Base-by-base conservation (phyloP, 768 basidiomycete genomes). In the Daedaleopsis sinensis region DNA sequence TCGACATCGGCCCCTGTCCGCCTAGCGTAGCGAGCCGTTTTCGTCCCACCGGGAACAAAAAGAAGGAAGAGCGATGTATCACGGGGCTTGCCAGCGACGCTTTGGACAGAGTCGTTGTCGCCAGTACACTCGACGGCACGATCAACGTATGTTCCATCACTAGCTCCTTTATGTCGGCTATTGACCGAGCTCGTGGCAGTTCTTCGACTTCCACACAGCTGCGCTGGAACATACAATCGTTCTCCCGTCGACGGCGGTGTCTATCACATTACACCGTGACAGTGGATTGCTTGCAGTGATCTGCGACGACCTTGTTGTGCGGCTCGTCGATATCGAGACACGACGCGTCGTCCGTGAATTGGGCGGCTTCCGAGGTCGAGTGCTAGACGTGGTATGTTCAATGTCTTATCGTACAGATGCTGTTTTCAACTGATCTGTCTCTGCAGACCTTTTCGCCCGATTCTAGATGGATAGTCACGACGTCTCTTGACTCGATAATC, bases 151-250 rank as follows among this genome's bases (percentile, higher is more conserved):
- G 90, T 80, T 36, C 55, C 13, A 35, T 47, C 7, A 13, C 24
- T 47, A n/a, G n/a, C 21, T 24, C 47, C 23, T 2, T 38, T 39
- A n/a, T 19, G 0, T 19, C 21, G 18, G 7, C 32, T 16, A 19
- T 27, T 43, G 24, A 55, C 42, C 5, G 7, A 32, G 42, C 49
- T 47, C 6, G 15, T 19, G 23, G 5, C 67, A 99, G 96, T 98
- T 98, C 78, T 99, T 98, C 68, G 91, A 98, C 72, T 98, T 99
- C 74, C 93, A 96, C 68, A 88, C 89, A 3, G 86, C 92, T 11
- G 85, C 86, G 67, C 77, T 94, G 59, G 84, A 90, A 61, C 76
- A 89, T 55, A 86, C 86, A 0, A 58, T 94, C 51, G 75, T 85
- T 11, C 69, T 97, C 2, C 81, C 91, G 2, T 88, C 93, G 5